phyloP scores from a whole-genome alignment of 805 yeast genomes.

The Hanseniaspora pseudoguilliermondii region DNA sequence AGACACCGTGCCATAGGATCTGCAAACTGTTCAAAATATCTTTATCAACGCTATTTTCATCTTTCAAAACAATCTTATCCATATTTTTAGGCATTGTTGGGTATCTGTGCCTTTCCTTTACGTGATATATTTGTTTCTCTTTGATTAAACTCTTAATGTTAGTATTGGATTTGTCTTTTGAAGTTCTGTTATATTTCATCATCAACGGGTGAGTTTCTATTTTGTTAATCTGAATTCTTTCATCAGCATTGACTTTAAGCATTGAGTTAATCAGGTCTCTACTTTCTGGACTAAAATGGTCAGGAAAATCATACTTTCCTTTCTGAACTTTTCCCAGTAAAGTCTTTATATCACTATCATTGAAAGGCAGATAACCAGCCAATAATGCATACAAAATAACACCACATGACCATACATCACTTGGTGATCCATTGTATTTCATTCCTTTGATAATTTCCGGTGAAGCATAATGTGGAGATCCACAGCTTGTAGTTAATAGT shows the following conservation, averaged over 20 bases:
- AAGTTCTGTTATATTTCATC: conserved; percentile 41
- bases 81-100: conserved; percentile 10
- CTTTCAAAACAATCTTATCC: conserved; percentile 18
- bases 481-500: conserved; percentile 68
- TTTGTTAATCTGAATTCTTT: conserved; percentile 55
- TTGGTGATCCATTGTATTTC: conserved; percentile 70
- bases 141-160: conserved; percentile 20
- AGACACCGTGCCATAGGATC: conserved; percentile 70
- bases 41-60: conserved; percentile 45
- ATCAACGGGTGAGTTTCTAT: conserved; percentile 69
- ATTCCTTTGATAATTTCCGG: conserved; percentile 75
- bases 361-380: conserved; percentile 74
- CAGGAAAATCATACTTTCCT: conserved; percentile 64
- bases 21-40: conserved; percentile 65
- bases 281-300: conserved; percentile 49
- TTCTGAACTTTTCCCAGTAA: conserved; percentile 62
- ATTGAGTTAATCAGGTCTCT: conserved; percentile 51
- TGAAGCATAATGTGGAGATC: conserved; percentile 81
- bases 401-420: conserved; percentile 85
- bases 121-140: background rate
- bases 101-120: background rate
- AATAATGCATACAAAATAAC: conserved; percentile 65
- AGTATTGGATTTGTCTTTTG: conserved; percentile 21
- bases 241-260: conserved; percentile 57
- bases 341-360: conserved; percentile 65